Evolutionary conservation across 2,329 filamentous ascomycete genomes (phyloP).

Genomic region (Cladobotryum mycophilum): DNA sequence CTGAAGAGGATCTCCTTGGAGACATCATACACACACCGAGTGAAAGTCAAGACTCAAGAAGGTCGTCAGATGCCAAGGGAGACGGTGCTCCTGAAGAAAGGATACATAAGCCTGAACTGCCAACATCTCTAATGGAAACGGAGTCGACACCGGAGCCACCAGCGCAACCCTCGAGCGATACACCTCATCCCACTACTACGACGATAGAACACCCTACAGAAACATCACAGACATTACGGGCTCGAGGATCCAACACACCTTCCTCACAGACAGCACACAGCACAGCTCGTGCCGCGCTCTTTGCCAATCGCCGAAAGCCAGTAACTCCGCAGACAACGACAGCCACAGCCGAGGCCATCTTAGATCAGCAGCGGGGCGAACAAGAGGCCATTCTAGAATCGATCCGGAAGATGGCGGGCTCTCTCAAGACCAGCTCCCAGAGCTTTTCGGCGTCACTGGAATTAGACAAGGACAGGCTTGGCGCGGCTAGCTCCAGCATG

Average conservation of each 20-base stretch:
- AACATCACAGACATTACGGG: slow-evolving; percentile 30
- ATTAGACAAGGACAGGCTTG: slow-evolving; percentile 63
- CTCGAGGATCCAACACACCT: slow-evolving; percentile 22
- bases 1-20: slow-evolving; percentile 52
- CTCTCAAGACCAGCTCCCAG: slow-evolving; percentile 69
- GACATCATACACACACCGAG: slow-evolving; percentile 50
- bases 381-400: slow-evolving; percentile 78
- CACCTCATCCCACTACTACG: slow-evolving; percentile 11
- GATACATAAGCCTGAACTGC: slow-evolving; percentile 38
- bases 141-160: slow-evolving; percentile 12
- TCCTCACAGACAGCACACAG: slow-evolving; percentile 23
- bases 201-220: slow-evolving; percentile 22
- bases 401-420: slow-evolving; percentile 71
- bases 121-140: slow-evolving; percentile 30
- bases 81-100: slow-evolving; percentile 19
- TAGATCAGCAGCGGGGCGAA: slow-evolving; percentile 71
- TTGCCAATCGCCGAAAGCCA: slow-evolving; percentile 34
- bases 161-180: slow-evolving; percentile 5
- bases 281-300: slow-evolving; percentile 38
- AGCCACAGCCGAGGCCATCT: slow-evolving; percentile 60
- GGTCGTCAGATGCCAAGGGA: slow-evolving; percentile 21
- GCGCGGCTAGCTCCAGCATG: slow-evolving; percentile 65
- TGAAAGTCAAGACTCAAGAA: slow-evolving; percentile 42
- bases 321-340: slow-evolving; percentile 34
- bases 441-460: slow-evolving; percentile 68